phyloP scores from a whole-genome alignment of 2,329 filamentous ascomycete genomes.

The Diaporthe batatas region DNA sequence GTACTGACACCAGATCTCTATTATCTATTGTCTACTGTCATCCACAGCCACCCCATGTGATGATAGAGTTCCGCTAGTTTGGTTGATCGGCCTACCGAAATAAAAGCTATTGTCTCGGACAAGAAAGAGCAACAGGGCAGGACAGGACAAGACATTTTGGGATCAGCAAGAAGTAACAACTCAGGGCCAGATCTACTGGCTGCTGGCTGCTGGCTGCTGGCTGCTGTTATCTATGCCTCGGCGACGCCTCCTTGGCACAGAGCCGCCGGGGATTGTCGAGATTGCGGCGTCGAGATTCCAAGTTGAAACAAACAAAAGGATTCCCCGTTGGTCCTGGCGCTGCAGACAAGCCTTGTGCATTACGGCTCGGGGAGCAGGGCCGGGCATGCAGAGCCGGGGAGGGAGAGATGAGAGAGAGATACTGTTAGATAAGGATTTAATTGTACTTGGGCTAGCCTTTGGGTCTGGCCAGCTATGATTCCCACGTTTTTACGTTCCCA shows the following conservation, averaged over 20 bases:
- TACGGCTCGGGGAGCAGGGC: conserved; percentile 16
- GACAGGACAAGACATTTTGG: not conserved
- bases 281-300: conserved; percentile 16
- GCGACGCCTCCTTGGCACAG: conserved; percentile 13
- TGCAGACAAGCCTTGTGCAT: conserved; percentile 14
- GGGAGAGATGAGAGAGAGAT: conserved; percentile 22
- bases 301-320: conserved; percentile 18
- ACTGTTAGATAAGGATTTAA: conserved; percentile 32
- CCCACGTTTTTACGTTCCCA: conserved; percentile 4
- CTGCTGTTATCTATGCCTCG: conserved; percentile 12
- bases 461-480: conserved; percentile 9
- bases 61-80: conserved; percentile 15
- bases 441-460: conserved; percentile 13
- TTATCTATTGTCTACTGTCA: not conserved
- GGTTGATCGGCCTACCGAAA: conserved; percentile 28
- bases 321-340: conserved; percentile 13
- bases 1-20: not conserved
- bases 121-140: conserved; percentile 9
- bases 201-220: not conserved
- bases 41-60: conserved; percentile 2
- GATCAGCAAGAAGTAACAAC: conserved; percentile 5
- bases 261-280: conserved; percentile 20
- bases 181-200: conserved; percentile 10
- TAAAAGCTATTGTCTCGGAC: conserved; percentile 21
- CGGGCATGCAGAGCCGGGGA: conserved; percentile 1